Evolutionary conservation across 805 yeast species (phyloP), one percentile per base, ranked within the genome.

Genomic region (Barnettozyma populi): DNA sequence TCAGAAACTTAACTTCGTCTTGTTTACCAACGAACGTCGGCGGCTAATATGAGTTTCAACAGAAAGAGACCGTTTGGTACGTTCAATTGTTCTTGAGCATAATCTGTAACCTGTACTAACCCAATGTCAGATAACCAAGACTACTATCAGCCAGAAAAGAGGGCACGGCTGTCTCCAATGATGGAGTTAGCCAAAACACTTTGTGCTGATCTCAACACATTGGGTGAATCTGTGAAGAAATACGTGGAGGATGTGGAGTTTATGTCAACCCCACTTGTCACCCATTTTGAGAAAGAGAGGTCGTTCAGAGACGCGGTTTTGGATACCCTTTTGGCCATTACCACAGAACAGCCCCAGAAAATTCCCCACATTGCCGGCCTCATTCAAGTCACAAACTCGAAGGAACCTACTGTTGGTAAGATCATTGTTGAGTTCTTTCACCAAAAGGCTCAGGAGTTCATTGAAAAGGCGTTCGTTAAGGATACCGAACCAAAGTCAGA

Each of bases 341-440:
- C 84, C 10, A 67, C 78, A 25, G 98, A 94, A 65, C 97, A 92
- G 65, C 98, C 99, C 0, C 96, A 90, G 53, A 94, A 90, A 63
- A 77, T 84, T 50, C 79, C 83, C 13, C 76, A 82, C n/a, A 65
- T 92, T 48, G 76, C 89, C 24, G 79, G 82, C 8, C 71, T 89
- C 54, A 68, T 90, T 5, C 75, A 83, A 57, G 70, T 82, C 20
- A 80, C 87, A 41, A 83, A 85, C 66, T 71, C 84, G 21, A 75
- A 75, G 49, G 80, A 79, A 63, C 75, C 78, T 32, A 69, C 76
- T 35, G 81, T 87, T 38, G 92, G 95, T 44, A 78, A 80, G 54
- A 76, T 78, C 43, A 76, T 87, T 11, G 65, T 88, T 21, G 90
- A 84, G 53, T 84, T 69, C 65, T 73, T 88, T 53, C 90, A 84